phyloP scores from a whole-genome alignment of 148 eudicot species.

The Euryodendron excelsum region DNA sequence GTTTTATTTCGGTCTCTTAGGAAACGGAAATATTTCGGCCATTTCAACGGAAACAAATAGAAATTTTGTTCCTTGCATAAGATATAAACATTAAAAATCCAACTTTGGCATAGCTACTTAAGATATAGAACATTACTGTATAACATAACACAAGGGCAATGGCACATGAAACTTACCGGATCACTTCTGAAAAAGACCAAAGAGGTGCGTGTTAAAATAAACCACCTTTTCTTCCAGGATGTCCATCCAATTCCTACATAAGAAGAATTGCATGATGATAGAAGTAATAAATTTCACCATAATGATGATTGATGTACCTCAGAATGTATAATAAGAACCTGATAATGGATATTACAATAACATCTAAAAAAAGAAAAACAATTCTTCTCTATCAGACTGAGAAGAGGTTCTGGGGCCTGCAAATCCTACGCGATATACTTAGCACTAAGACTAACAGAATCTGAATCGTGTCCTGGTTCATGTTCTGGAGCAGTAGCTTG shows the following conservation, averaged over 20 bases:
- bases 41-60: too few species aligned
- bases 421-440: too few species aligned
- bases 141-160: background rate
- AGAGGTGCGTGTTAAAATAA: constrained; percentile 83
- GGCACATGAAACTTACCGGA: constrained; percentile 61
- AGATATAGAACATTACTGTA: background rate
- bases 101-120: background rate
- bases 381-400: too few species aligned
- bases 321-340: background rate
- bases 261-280: constrained; percentile 4
- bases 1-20: too few species aligned
- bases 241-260: constrained; percentile 97
- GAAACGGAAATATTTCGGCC: too few species aligned
- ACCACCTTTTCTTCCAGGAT: constrained; percentile 99
- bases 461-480: too few species aligned
- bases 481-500: too few species aligned
- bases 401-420: too few species aligned
- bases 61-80: too few species aligned
- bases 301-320: background rate
- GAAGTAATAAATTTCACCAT: background rate
- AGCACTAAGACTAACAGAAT: too few species aligned
- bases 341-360: background rate
- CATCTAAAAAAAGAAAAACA: background rate
- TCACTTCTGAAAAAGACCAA: constrained; percentile 93
- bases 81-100: too few species aligned